Conservation (phyloP, 345 rosid species). For the rapeseed (Brassica napus) region Da-Ae NC_063452.1:45590501-45591000, state of each 20-base stretch:
- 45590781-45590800: slow-evolving; percentile 75
- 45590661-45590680: slow-evolving; percentile 68
- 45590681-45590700: slow-evolving; percentile 65
- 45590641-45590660: slow-evolving; percentile 66
- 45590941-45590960: slow-evolving; percentile 60
- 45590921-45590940: slow-evolving; percentile 51
- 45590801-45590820: slow-evolving; percentile 54
- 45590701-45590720: slow-evolving; percentile 83
- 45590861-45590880: slow-evolving; percentile 64
- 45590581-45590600: slow-evolving; percentile 53
- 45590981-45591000: slow-evolving; percentile 76
- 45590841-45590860: slow-evolving; percentile 54
- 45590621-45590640: slow-evolving; percentile 56
- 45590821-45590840: slow-evolving; percentile 65
- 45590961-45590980: slow-evolving; percentile 82
- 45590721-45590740: slow-evolving; percentile 83
- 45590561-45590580: slow-evolving; percentile 53
- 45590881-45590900: slow-evolving; percentile 79
- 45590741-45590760: slow-evolving; percentile 65
- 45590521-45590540: slow-evolving; percentile 85
- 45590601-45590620: slow-evolving; percentile 28
- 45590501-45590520: slow-evolving; percentile 71
- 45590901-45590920: slow-evolving; percentile 75
- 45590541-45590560: slow-evolving; percentile 56
- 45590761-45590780: slow-evolving; percentile 51